These are phyloP conservation scores for Pterocarpus santalinus DNA, from an alignment of 306 rosid genomes.

Conservation along the genomic window DNA sequence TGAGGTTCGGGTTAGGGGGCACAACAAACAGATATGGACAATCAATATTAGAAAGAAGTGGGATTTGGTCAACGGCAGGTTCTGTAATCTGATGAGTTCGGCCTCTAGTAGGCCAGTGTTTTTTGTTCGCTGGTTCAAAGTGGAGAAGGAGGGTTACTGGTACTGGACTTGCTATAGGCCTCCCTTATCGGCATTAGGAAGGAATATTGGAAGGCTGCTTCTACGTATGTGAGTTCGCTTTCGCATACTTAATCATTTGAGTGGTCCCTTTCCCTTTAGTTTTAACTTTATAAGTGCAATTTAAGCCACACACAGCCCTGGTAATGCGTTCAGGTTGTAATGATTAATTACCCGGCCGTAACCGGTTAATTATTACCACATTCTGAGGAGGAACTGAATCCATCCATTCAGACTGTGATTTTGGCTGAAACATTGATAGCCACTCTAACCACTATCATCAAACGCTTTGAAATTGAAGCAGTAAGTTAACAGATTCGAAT, in stretches of 20 bases:
- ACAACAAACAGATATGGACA: constrained; percentile 22
- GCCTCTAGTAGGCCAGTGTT: constrained; percentile 8
- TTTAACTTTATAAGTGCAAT: constrained; percentile 35
- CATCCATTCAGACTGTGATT: constrained; percentile 11
- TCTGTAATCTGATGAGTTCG: background rate
- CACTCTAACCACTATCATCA: constrained; percentile 33
- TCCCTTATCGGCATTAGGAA: constrained; percentile 28
- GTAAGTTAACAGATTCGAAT: background rate
- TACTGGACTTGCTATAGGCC: background rate
- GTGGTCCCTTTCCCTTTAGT: constrained; percentile 31
- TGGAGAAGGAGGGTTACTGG: background rate
- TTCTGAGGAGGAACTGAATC: constrained; percentile 27
- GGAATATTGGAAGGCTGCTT: constrained; percentile 31
- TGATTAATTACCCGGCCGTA: constrained; percentile 11
- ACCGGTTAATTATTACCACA: background rate
- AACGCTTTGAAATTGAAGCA: constrained; percentile 4
- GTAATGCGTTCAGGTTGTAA: constrained; percentile 39
- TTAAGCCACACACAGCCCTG: constrained; percentile 36
- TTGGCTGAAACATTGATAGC: background rate
- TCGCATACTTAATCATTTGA: constrained; percentile 8
- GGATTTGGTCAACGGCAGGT: constrained; percentile 19
- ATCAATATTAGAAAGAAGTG: constrained; percentile 26
- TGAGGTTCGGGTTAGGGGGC: background rate
- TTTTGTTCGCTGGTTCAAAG: no score
- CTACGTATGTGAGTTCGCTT: constrained; percentile 39